Evolutionary conservation across 768 basidiomycete genomes (phyloP), one percentile per base, ranked within the genome.

Genomic region (Crassisporium funariophilum): DNA sequence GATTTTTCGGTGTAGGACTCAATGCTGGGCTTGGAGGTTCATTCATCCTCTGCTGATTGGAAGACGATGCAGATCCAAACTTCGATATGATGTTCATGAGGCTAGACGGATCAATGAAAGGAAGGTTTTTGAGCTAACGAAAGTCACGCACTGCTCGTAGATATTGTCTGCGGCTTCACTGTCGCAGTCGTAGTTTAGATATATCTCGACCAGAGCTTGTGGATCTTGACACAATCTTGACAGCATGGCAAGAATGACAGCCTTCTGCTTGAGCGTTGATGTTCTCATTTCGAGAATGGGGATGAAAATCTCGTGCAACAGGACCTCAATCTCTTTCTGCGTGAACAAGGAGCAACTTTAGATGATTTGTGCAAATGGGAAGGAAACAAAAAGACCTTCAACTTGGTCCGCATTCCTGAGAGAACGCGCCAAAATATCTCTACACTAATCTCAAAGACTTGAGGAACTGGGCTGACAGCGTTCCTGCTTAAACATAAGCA

Each of bases 171-270:
- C 80, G 4, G 95, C 92, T 49, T 92, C 87, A 49, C 92, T 82
- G 61, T 99, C 97, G 63, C 97, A 99, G 62, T 99, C 97, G 62
- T 99, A 99, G 66, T 99, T 99, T 64, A 99, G 84, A 70, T 98
- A 99, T 47, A 98, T 84, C 66, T 99, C 97, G 22, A 99, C 97
- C 15, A 99, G 75, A 7, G 95, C 94, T 65, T 98, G 97, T 2
- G 97, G 94, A 60, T 98, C 97, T 64, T 95, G 91, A 59, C 91
- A 95, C 12, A 99, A 71, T 33, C 89, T 82, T 13, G 82, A 82
- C 22, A 95, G 65, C 86, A 97, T 95, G 31, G 82, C 86, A 41
- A 98, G 75, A 43, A 98, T 91, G 39, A 92, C 83, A 3, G 87
- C 87, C 70, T 99, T 98, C 65, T 98, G 97, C 60, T 92, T 92